Evolutionary conservation across 2,329 filamentous ascomycete genomes (phyloP), one percentile per base, ranked within the genome.

Genomic region (Scedosporium dehoogii): DNA sequence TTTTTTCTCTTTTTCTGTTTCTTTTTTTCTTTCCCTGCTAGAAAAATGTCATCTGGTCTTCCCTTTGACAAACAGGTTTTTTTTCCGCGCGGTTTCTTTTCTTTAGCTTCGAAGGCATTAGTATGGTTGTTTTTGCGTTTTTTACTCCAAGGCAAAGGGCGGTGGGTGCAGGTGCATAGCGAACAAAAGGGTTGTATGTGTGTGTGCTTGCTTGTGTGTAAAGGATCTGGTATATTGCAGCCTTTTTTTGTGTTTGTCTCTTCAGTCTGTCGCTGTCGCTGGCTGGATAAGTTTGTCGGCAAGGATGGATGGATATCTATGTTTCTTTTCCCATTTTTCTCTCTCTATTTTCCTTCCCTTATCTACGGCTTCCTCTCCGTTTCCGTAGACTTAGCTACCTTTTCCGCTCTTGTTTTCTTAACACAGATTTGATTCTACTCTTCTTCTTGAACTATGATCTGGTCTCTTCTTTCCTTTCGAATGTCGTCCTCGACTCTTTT

Each of bases 1-100:
- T 56, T 58, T 63, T 46, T 63, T 61, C 53, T 62, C 59, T 55
- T 62, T 65, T 64, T 63, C 58, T 63, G 58, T 62, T 42, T 65
- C 62, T 64, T 66, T 62, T 68, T 66, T 60, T 65, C 38, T 65
- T 67, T 62, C 59, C 61, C 63, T 64, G 67, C 58, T 65, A 48
- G 58, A 60, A 38, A 38, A 58, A 48, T 48, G 41, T 41, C n/a
- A 48, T 27, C 16, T 7, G 42, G 58, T 27, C 41, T 60, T 48
- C 51, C 23, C 12, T 27, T 27, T 55, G 51, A 55, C 51, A 55
- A 53, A 60, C 51, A 44, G 59, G 42, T 59, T n/a, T 33, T 23
- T 60, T 51, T 57, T 53, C n/a, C n/a, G 53, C 51, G 48, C 56
- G 62, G 51, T 61, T 63, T 55, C 29, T 51, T 61, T 61, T 63